These are phyloP conservation scores for Yarrowia divulgata DNA, from an alignment of 805 yeast species.

Conservation along the genomic window DNA sequence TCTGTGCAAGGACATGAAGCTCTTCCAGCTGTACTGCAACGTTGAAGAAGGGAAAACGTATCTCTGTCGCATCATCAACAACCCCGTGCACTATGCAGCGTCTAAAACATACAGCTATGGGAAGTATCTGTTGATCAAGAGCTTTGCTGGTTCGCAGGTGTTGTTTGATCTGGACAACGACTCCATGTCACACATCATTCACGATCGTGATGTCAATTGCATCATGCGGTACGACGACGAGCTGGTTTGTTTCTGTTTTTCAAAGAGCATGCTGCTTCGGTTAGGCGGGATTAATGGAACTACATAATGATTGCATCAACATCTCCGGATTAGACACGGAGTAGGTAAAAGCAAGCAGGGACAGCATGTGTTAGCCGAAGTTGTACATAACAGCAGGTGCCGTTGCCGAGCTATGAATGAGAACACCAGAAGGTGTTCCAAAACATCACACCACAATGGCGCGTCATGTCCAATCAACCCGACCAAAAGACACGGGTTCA, in stretches of 20 bases:
- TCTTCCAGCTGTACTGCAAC: conserved; percentile 19
- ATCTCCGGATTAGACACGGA: conserved; percentile 18
- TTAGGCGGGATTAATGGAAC: not conserved
- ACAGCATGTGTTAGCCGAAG: too few relatives aligned
- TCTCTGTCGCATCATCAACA: conserved; percentile 20
- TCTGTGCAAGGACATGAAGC: conserved; percentile 21
- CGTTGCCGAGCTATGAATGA: too few relatives aligned
- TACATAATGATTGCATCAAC: conserved; percentile 1
- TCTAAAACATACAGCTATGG: conserved; percentile 16
- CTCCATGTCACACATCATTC: conserved; percentile 19
- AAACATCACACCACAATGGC: too few relatives aligned
- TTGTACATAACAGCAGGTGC: too few relatives aligned
- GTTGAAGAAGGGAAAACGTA: conserved; percentile 1
- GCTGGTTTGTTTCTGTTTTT: conserved; percentile 19
- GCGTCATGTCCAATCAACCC: too few relatives aligned
- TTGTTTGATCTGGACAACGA: conserved; percentile 17
- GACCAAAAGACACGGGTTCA: too few relatives aligned
- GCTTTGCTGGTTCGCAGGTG: conserved; percentile 31
- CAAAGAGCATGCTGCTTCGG: not conserved
- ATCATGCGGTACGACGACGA: conserved; percentile 23
- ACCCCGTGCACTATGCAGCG: conserved; percentile 8
- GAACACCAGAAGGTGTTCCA: too few relatives aligned
- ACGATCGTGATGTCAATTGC: conserved; percentile 17
- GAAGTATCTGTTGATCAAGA: conserved; percentile 16
- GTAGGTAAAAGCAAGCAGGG: conserved; percentile 10